These are phyloP conservation scores for Domatiomyces globalis DNA, from an alignment of 2,329 filamentous ascomycete species.

Conservation along the genomic window DNA sequence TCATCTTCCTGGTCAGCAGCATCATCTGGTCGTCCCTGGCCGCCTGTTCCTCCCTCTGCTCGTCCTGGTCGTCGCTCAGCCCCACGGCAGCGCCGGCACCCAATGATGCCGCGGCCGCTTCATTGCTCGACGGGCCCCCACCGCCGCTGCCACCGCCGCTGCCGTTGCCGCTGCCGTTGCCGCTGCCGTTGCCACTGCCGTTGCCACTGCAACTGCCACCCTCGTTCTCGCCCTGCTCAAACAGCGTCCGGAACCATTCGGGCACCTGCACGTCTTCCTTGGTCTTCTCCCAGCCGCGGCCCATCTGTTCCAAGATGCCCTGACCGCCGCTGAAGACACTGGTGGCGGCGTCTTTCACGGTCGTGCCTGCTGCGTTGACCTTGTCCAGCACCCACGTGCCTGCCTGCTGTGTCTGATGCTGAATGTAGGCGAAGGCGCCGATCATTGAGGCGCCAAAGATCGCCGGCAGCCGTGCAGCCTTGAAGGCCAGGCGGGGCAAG, in stretches of 20 bases:
- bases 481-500: conserved; percentile 77
- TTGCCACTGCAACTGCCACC: conserved; percentile 31
- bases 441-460: conserved; percentile 83
- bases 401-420: conserved; percentile 84
- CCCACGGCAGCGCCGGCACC: conserved; percentile 67
- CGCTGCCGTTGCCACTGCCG: conserved; percentile 24
- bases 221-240: conserved; percentile 46
- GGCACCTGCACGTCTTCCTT: conserved; percentile 60
- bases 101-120: conserved; percentile 48
- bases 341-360: conserved; percentile 38
- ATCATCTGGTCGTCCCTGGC: conserved; percentile 98
- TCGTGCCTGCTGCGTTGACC: conserved; percentile 58
- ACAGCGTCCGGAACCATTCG: conserved; percentile 66
- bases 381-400: conserved; percentile 65
- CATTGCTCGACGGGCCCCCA: conserved; percentile 19
- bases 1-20: conserved; percentile 98
- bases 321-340: conserved; percentile 57
- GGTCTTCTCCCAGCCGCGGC: conserved; percentile 66
- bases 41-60: conserved; percentile 46
- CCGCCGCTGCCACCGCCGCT: conserved; percentile 33
- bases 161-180: conserved; percentile 3
- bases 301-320: conserved; percentile 64
- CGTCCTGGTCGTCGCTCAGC: conserved; percentile 53
- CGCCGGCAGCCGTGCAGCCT: conserved; percentile 74
- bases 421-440: conserved; percentile 76